Evolutionary conservation across 441 rosid genomes (phyloP), one percentile per base, ranked within the genome.

Genomic region (Flueggea neowawraea): DNA sequence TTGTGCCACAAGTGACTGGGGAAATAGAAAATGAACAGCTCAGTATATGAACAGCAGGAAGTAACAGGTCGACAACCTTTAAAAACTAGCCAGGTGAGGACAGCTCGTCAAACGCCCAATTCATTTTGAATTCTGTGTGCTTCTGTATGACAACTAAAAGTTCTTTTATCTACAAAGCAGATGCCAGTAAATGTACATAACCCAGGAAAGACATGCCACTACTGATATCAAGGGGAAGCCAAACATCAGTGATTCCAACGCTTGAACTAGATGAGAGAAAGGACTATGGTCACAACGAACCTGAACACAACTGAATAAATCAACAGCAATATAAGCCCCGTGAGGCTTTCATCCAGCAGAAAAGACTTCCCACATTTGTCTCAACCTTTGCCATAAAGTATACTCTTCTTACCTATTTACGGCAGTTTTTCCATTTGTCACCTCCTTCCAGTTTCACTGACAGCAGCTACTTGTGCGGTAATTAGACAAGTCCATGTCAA

Each of bases 401-500:
- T 33, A 51, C 61, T 62, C 59, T 22, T 63, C 73, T 71, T 64
- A 56, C 54, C 62, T 56, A 57, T 68, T 64, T 71, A 71, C 49
- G 57, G 72, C 64, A 56, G 41, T 57, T 63, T 56, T 64, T 14
- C 54, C 65, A 55, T 54, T 55, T 44, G 64, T 93, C 84, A 87
- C 73, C 95, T 79, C 67, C 59, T 62, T 54, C 62, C 83, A 39
- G 78, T 74, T 64, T 82, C 96, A 68, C 72, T 80, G 43, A 86
- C 97, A 45, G 96, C 80, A 62, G 96, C 90, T 36, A 89, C 96
- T 54, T 62, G 80, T 66, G 17, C 96, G 88, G 73, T 84, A 84
- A 72, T 72, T 82, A 54, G 94, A 83, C 75, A 87, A 48, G 73
- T 91, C 97, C 68, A 94, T 79, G 74, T 91, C 97, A n/a, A 94